Percentiles rank a stretch among this genome's conserved stretches.
Evolutionary conservation across 345 rosid genomes (phyloP).

Genomic region (Mangifera indica): DNA sequence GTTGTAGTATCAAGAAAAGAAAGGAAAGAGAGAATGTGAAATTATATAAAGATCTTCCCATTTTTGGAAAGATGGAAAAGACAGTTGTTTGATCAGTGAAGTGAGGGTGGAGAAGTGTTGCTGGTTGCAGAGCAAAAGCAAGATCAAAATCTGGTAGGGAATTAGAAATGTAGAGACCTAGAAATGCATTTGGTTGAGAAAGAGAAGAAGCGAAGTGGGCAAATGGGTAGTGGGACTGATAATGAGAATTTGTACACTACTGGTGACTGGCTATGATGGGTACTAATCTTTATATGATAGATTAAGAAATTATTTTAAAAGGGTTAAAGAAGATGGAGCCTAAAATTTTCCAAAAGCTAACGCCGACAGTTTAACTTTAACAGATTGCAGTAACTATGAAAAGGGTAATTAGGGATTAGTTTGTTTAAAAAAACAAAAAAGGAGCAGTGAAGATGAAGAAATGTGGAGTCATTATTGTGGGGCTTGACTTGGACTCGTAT

Average conservation of each 20-base stretch:
- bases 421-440: too few relatives aligned
- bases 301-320: too few relatives aligned
- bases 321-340: too few relatives aligned
- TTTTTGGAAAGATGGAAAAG: constrained; percentile 26
- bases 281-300: too few relatives aligned
- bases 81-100: neutral
- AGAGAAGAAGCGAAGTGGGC: neutral
- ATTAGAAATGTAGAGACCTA: neutral
- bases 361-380: too few relatives aligned
- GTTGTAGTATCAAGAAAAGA: constrained; percentile 8
- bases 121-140: neutral
- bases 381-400: too few relatives aligned
- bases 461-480: constrained; percentile 21
- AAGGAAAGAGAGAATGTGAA: constrained; percentile 13
- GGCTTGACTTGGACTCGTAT: constrained; percentile 23
- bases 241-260: neutral
- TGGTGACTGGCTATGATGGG: neutral
- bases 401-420: too few relatives aligned
- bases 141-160: neutral
- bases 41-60: constrained; percentile 27
- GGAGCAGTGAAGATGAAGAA: neutral
- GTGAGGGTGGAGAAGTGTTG: neutral
- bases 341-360: too few relatives aligned
- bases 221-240: constrained; percentile 16
- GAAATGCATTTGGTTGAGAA: neutral